These are phyloP conservation scores for Schizochytrium sp. DNA, from an alignment of 108 stramenopile genomes.

Conservation along the genomic window DNA sequence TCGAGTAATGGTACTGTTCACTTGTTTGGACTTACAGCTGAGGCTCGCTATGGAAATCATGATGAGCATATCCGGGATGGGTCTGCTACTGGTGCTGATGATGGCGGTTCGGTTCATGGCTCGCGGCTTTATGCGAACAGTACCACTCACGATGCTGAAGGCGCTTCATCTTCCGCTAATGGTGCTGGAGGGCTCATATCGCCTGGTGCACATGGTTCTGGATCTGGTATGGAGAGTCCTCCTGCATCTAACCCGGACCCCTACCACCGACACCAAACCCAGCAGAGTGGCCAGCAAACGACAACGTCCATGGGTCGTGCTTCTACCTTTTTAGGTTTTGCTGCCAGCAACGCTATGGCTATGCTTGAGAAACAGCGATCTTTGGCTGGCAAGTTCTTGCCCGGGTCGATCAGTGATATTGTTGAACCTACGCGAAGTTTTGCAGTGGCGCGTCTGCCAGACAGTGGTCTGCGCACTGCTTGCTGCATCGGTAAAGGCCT, in stretches of 20 bases:
- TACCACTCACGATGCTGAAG: no score
- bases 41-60: neutral
- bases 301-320: slow-evolving; percentile 5
- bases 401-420: slow-evolving; percentile 40
- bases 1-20: slow-evolving; percentile 73
- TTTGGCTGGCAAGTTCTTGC: slow-evolving; percentile 10
- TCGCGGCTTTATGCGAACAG: no score
- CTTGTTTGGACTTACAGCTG: slow-evolving; percentile 66
- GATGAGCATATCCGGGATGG: neutral
- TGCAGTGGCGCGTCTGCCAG: slow-evolving; percentile 1
- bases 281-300: neutral
- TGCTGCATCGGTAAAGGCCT: slow-evolving; percentile 31
- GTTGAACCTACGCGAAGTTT: slow-evolving; percentile 49
- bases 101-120: no score
- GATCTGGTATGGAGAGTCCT: no score
- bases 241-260: neutral
- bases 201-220: no score
- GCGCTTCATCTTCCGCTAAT: no score
- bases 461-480: neutral
- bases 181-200: no score
- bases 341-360: slow-evolving; percentile 26
- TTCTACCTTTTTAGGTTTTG: slow-evolving; percentile 12
- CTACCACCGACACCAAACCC: neutral
- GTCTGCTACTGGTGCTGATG: no score
- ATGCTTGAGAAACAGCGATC: slow-evolving; percentile 1